These are phyloP conservation scores for Yamadazyma triangularis DNA, from an alignment of 1,139 yeast species.

Conservation along the genomic window DNA sequence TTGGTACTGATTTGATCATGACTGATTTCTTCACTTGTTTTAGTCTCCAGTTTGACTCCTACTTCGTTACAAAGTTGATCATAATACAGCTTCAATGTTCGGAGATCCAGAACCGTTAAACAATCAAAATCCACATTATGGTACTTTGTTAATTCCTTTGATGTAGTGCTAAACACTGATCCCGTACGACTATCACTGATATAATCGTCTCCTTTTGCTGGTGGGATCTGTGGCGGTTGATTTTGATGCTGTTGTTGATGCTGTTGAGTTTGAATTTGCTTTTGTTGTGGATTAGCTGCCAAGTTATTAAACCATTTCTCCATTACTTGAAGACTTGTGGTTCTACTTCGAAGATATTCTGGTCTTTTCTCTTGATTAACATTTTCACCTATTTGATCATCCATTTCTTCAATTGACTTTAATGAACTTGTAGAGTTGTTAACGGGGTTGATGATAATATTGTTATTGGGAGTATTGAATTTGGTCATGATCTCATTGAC, in stretches of 20 bases:
- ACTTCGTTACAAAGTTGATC: slow-evolving; percentile 33
- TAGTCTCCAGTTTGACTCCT: slow-evolving; percentile 13
- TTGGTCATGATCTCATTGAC: slow-evolving; percentile 43
- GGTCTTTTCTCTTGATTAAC: slow-evolving; percentile 16
- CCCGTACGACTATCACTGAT: slow-evolving; percentile 12
- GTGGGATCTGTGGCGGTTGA: slow-evolving; percentile 3
- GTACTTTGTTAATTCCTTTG: slow-evolving; percentile 28
- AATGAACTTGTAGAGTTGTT: slow-evolving; percentile 27
- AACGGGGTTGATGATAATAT: slow-evolving; percentile 9
- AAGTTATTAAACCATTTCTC: slow-evolving; percentile 43
- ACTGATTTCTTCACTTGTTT: slow-evolving; percentile 7
- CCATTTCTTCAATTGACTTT: slow-evolving; percentile 28
- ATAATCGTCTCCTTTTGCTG: slow-evolving; percentile 3
- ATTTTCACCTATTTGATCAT: slow-evolving; percentile 5
- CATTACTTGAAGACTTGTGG: slow-evolving; percentile 41
- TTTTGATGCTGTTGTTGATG: background rate
- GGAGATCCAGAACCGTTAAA: slow-evolving; percentile 33
- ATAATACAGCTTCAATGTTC: slow-evolving; percentile 29
- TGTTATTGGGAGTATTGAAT: slow-evolving; percentile 18
- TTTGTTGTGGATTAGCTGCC: slow-evolving; percentile 6
- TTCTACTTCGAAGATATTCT: slow-evolving; percentile 28
- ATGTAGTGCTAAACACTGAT: slow-evolving; percentile 15
- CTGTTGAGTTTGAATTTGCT: slow-evolving; percentile 1
- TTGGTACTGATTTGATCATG: background rate
- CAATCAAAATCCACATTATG: slow-evolving; percentile 33